Base-by-base conservation (phyloP, 2,329 filamentous ascomycete genomes). In the Penicillium sp. region DNA sequence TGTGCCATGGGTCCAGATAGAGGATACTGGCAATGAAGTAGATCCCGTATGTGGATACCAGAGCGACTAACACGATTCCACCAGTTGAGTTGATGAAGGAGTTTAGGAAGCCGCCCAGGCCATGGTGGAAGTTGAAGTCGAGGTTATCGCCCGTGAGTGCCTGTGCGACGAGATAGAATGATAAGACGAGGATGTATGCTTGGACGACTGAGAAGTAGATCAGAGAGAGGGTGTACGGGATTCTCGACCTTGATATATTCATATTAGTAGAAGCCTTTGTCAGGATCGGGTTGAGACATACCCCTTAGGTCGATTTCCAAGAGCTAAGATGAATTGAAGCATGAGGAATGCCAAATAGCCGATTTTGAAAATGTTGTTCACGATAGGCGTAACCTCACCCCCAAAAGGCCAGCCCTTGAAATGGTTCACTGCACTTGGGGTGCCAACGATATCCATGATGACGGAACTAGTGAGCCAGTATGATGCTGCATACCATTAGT, bases 1-100 rank as follows among this genome's bases (percentile, higher is more conserved):
- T 96, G 80, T 97, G 91, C 91, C 91, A 96, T 22, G 91, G 91
- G 69, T 97, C 91, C 61, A 95, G 77, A 74, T 97, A 97, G 69
- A 97, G 73, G 79, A 97, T 94, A 6, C 89, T 95, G 7, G 89
- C 89, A 46, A 96, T 74, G 67, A 89, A 95, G 81, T 96, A 95
- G 49, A 96, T 80, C 67, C 91, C 91, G 65, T 95, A 96, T 43
- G 93, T 97, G 51, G 90, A 86, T 50, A 90, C 80, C 52, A 97
- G 75, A 6, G 91, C 89, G 54, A 97, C 83, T 55, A 97, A 79
- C 65, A 97, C 95, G 65, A 96, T 89, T 71, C 89, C 84, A 56
- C 81, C 83, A 14, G 77, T 76, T 1, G 85, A 85, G 7, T 79
- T 77, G 70, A 96, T 93, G 75, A 96, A 88, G 34, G 84, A 87